Base-by-base conservation (phyloP, 495 filamentous ascomycete genomes). In the Xanthoparmelia taractica region DNA sequence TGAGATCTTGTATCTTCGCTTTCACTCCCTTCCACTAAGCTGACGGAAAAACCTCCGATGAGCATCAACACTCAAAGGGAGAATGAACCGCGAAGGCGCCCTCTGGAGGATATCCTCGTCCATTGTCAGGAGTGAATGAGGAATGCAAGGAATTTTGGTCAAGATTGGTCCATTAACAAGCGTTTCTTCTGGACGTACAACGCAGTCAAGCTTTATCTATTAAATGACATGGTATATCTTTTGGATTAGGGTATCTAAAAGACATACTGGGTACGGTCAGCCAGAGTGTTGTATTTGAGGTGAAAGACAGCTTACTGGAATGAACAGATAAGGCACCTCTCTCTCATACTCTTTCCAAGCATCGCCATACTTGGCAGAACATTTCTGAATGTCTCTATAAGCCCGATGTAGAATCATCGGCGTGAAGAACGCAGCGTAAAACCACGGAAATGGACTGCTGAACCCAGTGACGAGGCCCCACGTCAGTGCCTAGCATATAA, bases 381-480 rank as follows among this genome's bases (percentile, higher is more conserved):
- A 98, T 61, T 87, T 80, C 68, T 88, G 79, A 63, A 95, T 92
- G 75, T 98, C 94, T 61, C 94, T 84, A 71, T 79, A 79, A 27
- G 91, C 88, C 61, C 94, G 89, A 76, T 98, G 94, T 20, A 84
- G 77, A 72, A 98, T 97, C 94, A 98, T 97, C 69, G 75, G 78
- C 31, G 80, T 77, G 73, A 98, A 98, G 79, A 98, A 98, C 48
- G 89, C 73, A 17, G 92, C 90, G 70, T 97, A 96, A 74, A 98
- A 98, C 92, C 93, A 98, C 3, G 94, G 94, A 77, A 97, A 92
- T 4, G 94, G 93, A 73, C 85, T 89, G 27, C 77, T 79, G 75
- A 87, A 87, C 17, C 85, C 85, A 31, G 83, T 86, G 69, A 88
- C 80, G 50, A 86, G 66, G 37, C 81, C 85, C 85, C 85, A 88